A percentile compares a stretch with the other conserved stretches of the same genome.
phyloP scores from a whole-genome alignment of 495 filamentous ascomycete genomes.

The Pyrenopolyporus hunteri region DNA sequence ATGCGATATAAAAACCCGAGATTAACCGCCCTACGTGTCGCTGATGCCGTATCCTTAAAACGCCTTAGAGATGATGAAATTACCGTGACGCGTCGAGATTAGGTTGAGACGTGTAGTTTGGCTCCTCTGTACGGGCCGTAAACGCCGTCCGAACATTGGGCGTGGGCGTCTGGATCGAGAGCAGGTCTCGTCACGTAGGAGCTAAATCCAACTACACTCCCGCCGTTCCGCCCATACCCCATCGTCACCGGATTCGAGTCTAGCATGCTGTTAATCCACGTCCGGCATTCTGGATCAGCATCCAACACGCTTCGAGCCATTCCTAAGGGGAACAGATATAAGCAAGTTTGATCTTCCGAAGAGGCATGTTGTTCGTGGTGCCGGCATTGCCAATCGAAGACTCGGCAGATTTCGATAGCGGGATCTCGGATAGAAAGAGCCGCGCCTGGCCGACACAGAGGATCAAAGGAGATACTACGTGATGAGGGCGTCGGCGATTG shows the following conservation, averaged over 20 bases:
- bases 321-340: slow-evolving; percentile 34
- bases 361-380: slow-evolving; percentile 19
- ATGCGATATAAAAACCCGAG: too few relatives aligned
- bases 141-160: background rate
- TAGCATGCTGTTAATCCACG: slow-evolving; percentile 31
- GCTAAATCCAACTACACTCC: slow-evolving; percentile 30
- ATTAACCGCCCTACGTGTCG: too few relatives aligned
- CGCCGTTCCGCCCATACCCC: slow-evolving; percentile 25
- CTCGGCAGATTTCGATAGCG: slow-evolving; percentile 32
- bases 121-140: background rate
- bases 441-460: slow-evolving; percentile 23
- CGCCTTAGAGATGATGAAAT: too few relatives aligned
- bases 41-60: too few relatives aligned
- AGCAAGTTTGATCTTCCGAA: slow-evolving; percentile 25
- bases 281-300: slow-evolving; percentile 11
- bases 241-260: slow-evolving; percentile 24
- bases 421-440: slow-evolving; percentile 29
- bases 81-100: too few relatives aligned
- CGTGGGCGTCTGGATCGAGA: slow-evolving; percentile 3
- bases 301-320: slow-evolving; percentile 32
- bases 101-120: background rate
- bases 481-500: background rate
- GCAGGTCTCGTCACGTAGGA: slow-evolving; percentile 27
- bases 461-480: slow-evolving; percentile 21
- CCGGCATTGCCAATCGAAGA: slow-evolving; percentile 34